phyloP scores from a whole-genome alignment of 768 basidiomycete genomes.

The Podaxis sp. region DNA sequence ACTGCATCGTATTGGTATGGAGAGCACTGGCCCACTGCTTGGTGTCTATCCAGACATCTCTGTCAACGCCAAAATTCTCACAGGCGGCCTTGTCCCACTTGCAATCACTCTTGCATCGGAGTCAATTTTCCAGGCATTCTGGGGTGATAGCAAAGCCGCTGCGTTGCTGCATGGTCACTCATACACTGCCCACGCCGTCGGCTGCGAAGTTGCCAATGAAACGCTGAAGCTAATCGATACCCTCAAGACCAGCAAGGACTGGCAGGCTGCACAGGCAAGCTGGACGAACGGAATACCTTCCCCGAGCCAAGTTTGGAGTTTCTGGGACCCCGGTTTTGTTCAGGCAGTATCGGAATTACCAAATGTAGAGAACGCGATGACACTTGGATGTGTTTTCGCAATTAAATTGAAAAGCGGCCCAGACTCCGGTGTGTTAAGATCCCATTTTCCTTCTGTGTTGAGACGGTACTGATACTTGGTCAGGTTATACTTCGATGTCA shows the following conservation, averaged over 20 bases:
- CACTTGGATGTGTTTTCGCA: conserved; percentile 82
- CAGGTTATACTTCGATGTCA: conserved; percentile 61
- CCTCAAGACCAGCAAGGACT: conserved; percentile 47
- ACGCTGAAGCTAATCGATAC: conserved; percentile 68
- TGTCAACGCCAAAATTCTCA: conserved; percentile 91
- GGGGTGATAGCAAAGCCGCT: conserved; percentile 71
- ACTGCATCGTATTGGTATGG: conserved; percentile 81
- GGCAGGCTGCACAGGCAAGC: conserved; percentile 54
- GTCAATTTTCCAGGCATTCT: conserved; percentile 79
- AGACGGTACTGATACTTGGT: neutral
- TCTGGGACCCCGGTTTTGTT: conserved; percentile 83
- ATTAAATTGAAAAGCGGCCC: conserved; percentile 65
- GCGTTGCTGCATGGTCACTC: conserved; percentile 94
- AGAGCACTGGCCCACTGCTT: conserved; percentile 63
- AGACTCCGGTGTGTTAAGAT: conserved; percentile 43
- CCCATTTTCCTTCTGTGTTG: neutral
- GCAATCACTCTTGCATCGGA: conserved; percentile 82
- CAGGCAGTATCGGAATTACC: conserved; percentile 54
- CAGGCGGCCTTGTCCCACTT: conserved; percentile 88
- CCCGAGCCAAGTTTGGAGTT: conserved; percentile 64
- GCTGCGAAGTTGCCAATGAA: conserved; percentile 88
- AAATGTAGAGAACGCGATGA: conserved; percentile 75
- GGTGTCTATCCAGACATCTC: conserved; percentile 83
- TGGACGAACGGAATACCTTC: conserved; percentile 47
- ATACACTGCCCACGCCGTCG: conserved; percentile 92